phyloP scores from a whole-genome alignment of 768 basidiomycete species.

The Chalciporus sphaerocephalus region DNA sequence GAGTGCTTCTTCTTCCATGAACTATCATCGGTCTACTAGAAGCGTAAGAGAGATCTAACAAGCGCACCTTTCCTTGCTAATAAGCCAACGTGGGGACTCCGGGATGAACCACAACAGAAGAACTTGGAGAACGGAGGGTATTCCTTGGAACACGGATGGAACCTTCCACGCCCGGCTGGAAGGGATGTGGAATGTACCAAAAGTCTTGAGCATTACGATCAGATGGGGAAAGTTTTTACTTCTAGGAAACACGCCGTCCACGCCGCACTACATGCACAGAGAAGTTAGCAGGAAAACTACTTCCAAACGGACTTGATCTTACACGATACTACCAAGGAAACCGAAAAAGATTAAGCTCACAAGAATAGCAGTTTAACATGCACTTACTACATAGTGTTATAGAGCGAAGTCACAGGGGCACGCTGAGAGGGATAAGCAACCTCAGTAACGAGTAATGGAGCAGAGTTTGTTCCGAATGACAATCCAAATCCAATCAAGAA shows the following conservation, averaged over 20 bases:
- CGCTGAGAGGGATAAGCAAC: slow-evolving; percentile 80
- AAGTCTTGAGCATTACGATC: slow-evolving; percentile 37
- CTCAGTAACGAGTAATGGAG: slow-evolving; percentile 81
- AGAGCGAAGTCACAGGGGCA: slow-evolving; percentile 68
- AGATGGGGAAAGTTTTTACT: neutral
- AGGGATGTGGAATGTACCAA: slow-evolving; percentile 67
- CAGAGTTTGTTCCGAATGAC: slow-evolving; percentile 30
- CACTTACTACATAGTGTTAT: slow-evolving; percentile 55
- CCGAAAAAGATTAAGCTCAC: no score
- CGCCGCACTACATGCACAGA: slow-evolving; percentile 45
- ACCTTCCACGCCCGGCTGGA: slow-evolving; percentile 79
- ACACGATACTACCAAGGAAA: slow-evolving; percentile 35
- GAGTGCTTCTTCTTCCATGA: slow-evolving; percentile 61
- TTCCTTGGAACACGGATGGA: slow-evolving; percentile 67
- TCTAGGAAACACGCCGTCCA: slow-evolving; percentile 44
- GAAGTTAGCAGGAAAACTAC: neutral
- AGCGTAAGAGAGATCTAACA: neutral
- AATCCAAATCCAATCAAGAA: neutral
- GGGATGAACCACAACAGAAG: slow-evolving; percentile 63
- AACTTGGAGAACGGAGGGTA: slow-evolving; percentile 68
- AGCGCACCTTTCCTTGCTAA: slow-evolving; percentile 58
- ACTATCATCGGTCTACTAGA: no score
- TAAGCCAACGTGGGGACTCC: slow-evolving; percentile 80
- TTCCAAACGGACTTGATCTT: slow-evolving; percentile 8
- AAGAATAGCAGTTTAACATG: slow-evolving; percentile 8